Conservation (phyloP, 345 rosid genomes). For the Lumnitzera racemosa region DNA sequence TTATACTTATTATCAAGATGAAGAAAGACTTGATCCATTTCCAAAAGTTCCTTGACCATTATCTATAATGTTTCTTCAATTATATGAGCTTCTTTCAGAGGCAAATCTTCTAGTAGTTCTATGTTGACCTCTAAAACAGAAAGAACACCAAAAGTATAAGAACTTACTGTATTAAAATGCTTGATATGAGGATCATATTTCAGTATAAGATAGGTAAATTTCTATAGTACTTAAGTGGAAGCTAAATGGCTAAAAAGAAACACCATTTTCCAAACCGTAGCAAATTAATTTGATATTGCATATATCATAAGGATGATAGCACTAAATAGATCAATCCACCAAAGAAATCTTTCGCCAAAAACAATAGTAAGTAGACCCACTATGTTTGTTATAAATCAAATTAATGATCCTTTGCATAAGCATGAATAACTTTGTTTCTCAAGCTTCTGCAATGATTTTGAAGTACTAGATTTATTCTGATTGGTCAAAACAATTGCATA, state of each 20-base stretch:
- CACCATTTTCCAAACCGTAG: slow-evolving; percentile 18
- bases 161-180: slow-evolving; percentile 21
- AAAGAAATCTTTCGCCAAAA: slow-evolving; percentile 14
- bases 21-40: too few species aligned
- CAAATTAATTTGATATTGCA: slow-evolving; percentile 17
- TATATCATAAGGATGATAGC: slow-evolving; percentile 21
- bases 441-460: slow-evolving; percentile 22
- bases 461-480: slow-evolving; percentile 14
- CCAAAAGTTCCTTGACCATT: too few species aligned
- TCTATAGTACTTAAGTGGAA: slow-evolving; percentile 21
- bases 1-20: too few species aligned
- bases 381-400: slow-evolving; percentile 18
- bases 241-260: slow-evolving; percentile 21
- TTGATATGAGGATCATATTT: slow-evolving; percentile 18
- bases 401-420: slow-evolving; percentile 25
- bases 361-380: slow-evolving; percentile 20
- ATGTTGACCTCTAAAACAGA: slow-evolving; percentile 18
- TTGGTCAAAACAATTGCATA: slow-evolving; percentile 16
- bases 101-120: too few species aligned
- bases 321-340: slow-evolving; percentile 26
- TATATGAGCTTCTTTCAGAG: too few species aligned
- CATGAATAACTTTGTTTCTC: slow-evolving; percentile 12
- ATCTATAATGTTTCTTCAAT: too few species aligned
- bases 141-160: slow-evolving; percentile 22
- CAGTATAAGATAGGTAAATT: slow-evolving; percentile 18